phyloP scores from a whole-genome alignment of 2,329 filamentous ascomycete species.

The Trichoderma koningii region DNA sequence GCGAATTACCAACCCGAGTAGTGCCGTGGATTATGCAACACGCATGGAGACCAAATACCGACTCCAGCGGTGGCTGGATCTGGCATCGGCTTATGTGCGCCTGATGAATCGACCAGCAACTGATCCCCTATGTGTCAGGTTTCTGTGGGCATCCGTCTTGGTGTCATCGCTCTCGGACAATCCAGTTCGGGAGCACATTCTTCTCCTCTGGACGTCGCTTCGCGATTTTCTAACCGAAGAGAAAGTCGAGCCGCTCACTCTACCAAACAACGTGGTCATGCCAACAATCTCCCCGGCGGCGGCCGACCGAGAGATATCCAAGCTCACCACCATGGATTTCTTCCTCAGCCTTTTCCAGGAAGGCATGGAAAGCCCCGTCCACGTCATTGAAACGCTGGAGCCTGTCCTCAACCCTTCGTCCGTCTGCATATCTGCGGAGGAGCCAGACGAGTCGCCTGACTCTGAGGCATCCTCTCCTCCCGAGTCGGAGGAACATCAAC shows the following conservation, averaged over 20 bases:
- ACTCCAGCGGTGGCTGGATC: conserved; percentile 54
- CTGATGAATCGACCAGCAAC: conserved; percentile 39
- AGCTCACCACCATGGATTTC: conserved; percentile 94
- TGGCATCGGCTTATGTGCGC: conserved; percentile 51
- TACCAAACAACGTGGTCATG: conserved; percentile 88
- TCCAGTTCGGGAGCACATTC: conserved; percentile 58
- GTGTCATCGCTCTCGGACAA: conserved; percentile 55
- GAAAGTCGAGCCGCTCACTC: conserved; percentile 51
- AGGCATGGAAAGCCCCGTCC: conserved; percentile 75
- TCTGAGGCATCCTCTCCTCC: conserved; percentile 27
- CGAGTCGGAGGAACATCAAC: background rate
- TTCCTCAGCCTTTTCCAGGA: conserved; percentile 88
- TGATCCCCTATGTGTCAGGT: conserved; percentile 52
- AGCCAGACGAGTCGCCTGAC: conserved; percentile 26
- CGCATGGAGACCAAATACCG: conserved; percentile 53
- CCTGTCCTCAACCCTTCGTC: conserved; percentile 79
- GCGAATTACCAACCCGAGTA: conserved; percentile 58
- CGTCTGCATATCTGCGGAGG: conserved; percentile 44
- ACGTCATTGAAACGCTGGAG: conserved; percentile 88
- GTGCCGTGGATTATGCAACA: conserved; percentile 52
- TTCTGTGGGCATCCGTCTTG: conserved; percentile 60
- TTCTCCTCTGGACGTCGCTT: conserved; percentile 61
- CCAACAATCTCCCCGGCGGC: conserved; percentile 80
- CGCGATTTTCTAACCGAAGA: conserved; percentile 52
- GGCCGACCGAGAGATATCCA: conserved; percentile 86